Base-by-base conservation (phyloP, 2,329 filamentous ascomycete genomes). In the Penicillium occitanis region DNA sequence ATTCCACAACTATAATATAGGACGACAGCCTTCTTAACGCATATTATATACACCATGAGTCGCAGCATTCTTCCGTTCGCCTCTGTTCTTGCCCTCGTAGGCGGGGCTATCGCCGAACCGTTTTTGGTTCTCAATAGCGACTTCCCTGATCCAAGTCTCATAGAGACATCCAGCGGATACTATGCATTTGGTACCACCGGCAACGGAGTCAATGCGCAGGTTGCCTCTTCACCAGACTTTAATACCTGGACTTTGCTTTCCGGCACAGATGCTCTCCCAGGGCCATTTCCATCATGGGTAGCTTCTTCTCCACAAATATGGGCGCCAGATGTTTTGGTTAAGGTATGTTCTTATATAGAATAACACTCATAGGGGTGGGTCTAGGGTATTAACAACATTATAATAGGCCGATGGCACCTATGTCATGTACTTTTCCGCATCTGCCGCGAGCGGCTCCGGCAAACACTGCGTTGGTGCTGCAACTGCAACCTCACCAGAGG, bases 381-480 rank as follows among this genome's bases (percentile, higher is more conserved):
- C 17, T 11, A n/a, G 55, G 48, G 37, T n/a, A 51, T 37, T 44
- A 40, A 58, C 37, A 57, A 63, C 11, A 40, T 14, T n/a, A 13
- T 19, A 57, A 69, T 44, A 73, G 68, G 67, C 70, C 30, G 73
- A 76, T 61, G 83, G 81, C 5, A 78, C 73, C 4, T 87, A 84
- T 71, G 80, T 87, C 46, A 82, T 88, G 78, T 87, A 87, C 76
- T 87, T 83, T 72, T 80, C 83, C n/a, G 85, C 83, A 44, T 73
- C 81, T 61, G 72, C 80, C 14, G 75, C 73, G 0, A 71, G 72
- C 10, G 71, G 76, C 60, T 71, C 76, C 0, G 70, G 67, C 6
- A 76, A 78, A 46, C 86, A 88, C 74, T 88, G 86, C 75, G 75
- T 88, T 66, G 86, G 86, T 48, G 79, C 79, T 2, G 86, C 85